phyloP scores from a whole-genome alignment of 2,329 filamentous ascomycete species.

The Sarocladium oryzae region DNA sequence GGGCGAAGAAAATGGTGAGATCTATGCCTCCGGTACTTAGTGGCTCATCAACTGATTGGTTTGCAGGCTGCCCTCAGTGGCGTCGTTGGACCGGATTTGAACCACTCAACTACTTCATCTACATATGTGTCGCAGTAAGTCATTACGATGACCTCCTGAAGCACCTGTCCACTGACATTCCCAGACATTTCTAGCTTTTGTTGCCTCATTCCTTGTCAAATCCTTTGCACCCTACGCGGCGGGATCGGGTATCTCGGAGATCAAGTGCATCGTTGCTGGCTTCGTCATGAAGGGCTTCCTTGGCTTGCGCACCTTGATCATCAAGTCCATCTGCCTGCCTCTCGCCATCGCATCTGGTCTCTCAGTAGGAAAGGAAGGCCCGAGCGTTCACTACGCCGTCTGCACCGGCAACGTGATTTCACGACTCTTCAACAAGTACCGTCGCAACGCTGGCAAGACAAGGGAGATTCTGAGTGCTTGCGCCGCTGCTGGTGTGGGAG shows the following conservation, averaged over 20 bases:
- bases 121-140: conserved; percentile 74
- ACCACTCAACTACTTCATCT: conserved; percentile 78
- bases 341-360: conserved; percentile 89
- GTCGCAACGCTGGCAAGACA: conserved; percentile 85
- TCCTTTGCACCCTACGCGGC: conserved; percentile 93
- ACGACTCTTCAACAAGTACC: conserved; percentile 86
- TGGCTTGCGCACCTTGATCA: conserved; percentile 81
- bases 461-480: conserved; percentile 92
- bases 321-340: conserved; percentile 88
- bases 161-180: conserved; percentile 11
- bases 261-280: conserved; percentile 97
- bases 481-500: conserved; percentile 88
- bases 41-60: conserved; percentile 15
- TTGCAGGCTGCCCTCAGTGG: conserved; percentile 75
- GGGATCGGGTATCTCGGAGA: conserved; percentile 94
- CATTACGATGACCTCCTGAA: not conserved
- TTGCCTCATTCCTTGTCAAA: conserved; percentile 78
- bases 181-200: conserved; percentile 71
- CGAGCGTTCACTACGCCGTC: conserved; percentile 97
- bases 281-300: conserved; percentile 99
- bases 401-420: conserved; percentile 97
- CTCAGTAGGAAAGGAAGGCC: conserved; percentile 94
- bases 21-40: not conserved
- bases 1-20: conserved; percentile 74
- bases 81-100: conserved; percentile 76